These are phyloP conservation scores for Eucalyptus microcorys DNA, from an alignment of 345 rosid genomes.

Conservation along the genomic window DNA sequence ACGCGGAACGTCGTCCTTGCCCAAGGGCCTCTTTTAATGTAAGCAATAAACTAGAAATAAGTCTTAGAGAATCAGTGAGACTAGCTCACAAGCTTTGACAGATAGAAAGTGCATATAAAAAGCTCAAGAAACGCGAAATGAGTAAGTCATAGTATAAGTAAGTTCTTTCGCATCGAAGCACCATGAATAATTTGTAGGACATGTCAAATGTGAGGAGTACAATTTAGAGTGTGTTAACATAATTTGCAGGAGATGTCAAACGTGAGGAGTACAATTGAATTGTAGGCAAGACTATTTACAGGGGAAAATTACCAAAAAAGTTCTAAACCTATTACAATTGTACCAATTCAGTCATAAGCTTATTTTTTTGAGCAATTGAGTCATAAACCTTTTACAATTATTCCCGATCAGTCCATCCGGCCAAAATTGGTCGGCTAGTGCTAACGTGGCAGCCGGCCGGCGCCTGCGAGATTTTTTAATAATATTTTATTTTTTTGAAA, in stretches of 20 bases:
- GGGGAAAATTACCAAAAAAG: no score
- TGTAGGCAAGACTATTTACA: no score
- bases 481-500: no score
- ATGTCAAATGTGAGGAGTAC: no score
- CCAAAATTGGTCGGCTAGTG: fast-evolving
- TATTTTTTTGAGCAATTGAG: no score
- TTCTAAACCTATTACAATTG: no score
- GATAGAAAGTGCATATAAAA: not conserved
- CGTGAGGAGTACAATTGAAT: not conserved
- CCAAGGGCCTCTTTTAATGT: not conserved
- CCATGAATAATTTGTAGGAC: not conserved
- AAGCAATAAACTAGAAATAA: not conserved
- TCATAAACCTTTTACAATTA: no score
- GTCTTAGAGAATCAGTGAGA: not conserved
- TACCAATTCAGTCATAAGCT: fast-evolving
- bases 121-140: not conserved
- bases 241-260: not conserved
- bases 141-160: not conserved
- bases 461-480: fast-evolving
- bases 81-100: not conserved
- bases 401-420: fast-evolving
- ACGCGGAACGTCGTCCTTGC: not conserved
- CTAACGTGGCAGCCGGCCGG: fast-evolving
- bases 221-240: not conserved
- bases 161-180: not conserved